Evolutionary conservation across 2,329 filamentous ascomycete genomes (phyloP), one percentile per base, ranked within the genome.

Genomic region (Taxawa tesnikishii): DNA sequence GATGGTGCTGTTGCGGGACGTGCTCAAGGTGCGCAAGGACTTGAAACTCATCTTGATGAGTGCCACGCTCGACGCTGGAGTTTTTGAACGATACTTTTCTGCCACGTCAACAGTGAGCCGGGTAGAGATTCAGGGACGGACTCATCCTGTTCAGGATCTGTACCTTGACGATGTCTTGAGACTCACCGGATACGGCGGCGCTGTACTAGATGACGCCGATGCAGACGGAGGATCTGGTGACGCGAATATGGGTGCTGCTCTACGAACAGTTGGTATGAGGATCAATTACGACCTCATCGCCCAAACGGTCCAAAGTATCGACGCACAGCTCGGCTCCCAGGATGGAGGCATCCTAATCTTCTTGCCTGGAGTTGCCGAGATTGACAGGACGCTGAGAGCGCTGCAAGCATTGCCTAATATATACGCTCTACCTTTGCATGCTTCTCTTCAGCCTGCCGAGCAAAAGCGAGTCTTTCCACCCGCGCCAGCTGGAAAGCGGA

Each of bases 41-140:
- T 68, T 96, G 23, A 94, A 88, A 54, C 70, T 96, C 25, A 76
- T 98, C 9, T 66, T 98, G 21, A 98, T 98, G 90, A 94, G 84
- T 56, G 88, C 88, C 2, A 98, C 88, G 1, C 72, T 96, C 3
- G 87, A 98, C 55, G 85, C 88, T 2, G 71, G 76, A 1, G 75
- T 85, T 0, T 96, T 96, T 54, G 75, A 75, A 42, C 63, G 74
- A 34, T 96, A 96, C 55, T 96, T 96, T 59, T 68, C 65, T 4
- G 41, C 39, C 8, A 38, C 33, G 6, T 38, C 38, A 12, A 48
- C 37, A 7, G 87, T 96, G 17, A 84, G 83, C 6, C 63, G 76
- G 37, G 79, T 96, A 7, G 79, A 93, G 51, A 94, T 96, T 42
- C 70, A 81, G 29, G 88, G 90, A 1, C 70, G 88, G 34, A 96